A percentile compares a stretch with the other conserved stretches of the same genome.
phyloP scores from a whole-genome alignment of 2,329 filamentous ascomycete species.

The Acrodontium crateriforme region DNA sequence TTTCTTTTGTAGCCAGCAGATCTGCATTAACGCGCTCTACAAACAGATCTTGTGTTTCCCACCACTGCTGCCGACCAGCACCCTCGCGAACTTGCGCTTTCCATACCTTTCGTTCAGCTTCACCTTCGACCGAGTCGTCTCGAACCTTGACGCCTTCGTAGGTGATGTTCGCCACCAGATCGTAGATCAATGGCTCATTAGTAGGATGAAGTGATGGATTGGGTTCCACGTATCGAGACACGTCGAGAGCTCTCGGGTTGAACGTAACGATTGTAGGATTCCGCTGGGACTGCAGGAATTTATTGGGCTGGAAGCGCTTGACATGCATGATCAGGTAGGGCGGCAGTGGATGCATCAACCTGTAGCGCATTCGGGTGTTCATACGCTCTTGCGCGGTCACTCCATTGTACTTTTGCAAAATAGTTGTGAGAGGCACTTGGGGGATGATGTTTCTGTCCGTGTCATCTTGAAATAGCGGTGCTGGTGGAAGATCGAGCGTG shows the following conservation, averaged over 20 bases:
- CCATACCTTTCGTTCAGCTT: slow-evolving; percentile 87
- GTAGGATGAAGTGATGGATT: slow-evolving; percentile 56
- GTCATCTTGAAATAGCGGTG: slow-evolving; percentile 92
- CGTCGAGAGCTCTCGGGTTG: slow-evolving; percentile 69
- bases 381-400: slow-evolving; percentile 74
- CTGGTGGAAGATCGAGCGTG: slow-evolving; percentile 80
- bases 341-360: slow-evolving; percentile 77
- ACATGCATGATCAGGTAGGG: slow-evolving; percentile 88
- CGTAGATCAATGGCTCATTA: slow-evolving; percentile 81
- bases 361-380: slow-evolving; percentile 76
- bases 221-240: slow-evolving; percentile 83
- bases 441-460: slow-evolving; percentile 93
- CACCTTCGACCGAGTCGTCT: slow-evolving; percentile 75
- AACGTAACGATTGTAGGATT: slow-evolving; percentile 99
- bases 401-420: slow-evolving; percentile 89
- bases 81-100: slow-evolving; percentile 70
- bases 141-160: slow-evolving; percentile 66
- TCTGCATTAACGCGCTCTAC: slow-evolving; percentile 83
- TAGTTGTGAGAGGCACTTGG: slow-evolving; percentile 66
- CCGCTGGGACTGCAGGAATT: slow-evolving; percentile 77
- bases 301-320: slow-evolving; percentile 93
- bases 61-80: slow-evolving; percentile 64
- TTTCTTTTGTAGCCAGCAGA: slow-evolving; percentile 81
- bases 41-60: slow-evolving; percentile 84
- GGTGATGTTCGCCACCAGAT: slow-evolving; percentile 88